A percentile compares a stretch with the other conserved stretches of the same genome.
These are phyloP conservation scores for Aspergillus luchuensis DNA, from an alignment of 2,329 filamentous ascomycete genomes.

Conservation along the genomic window DNA sequence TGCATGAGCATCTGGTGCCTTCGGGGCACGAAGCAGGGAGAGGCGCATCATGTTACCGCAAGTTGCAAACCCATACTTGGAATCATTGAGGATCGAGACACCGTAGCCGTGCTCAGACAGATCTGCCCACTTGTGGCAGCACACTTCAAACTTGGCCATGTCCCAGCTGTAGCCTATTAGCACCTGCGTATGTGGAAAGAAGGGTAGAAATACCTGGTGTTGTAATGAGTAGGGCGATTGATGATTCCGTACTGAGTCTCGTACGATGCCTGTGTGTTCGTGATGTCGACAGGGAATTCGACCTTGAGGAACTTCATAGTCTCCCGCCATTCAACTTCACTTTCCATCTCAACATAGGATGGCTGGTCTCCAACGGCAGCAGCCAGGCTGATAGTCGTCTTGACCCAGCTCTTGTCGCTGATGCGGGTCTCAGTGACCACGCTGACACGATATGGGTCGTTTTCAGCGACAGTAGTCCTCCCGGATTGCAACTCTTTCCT, in stretches of 20 bases:
- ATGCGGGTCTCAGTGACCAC: constrained; percentile 84
- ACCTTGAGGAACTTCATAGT: constrained; percentile 98
- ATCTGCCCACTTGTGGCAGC: constrained; percentile 92
- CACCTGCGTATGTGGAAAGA: neutral
- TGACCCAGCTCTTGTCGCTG: constrained; percentile 81
- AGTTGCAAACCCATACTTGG: constrained; percentile 94
- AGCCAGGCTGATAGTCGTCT: constrained; percentile 78
- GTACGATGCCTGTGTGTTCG: constrained; percentile 89
- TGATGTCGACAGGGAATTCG: constrained; percentile 90
- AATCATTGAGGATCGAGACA: constrained; percentile 90
- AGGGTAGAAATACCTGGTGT: constrained; percentile 67
- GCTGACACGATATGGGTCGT: constrained; percentile 73
- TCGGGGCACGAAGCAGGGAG: constrained; percentile 80
- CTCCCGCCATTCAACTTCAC: constrained; percentile 95
- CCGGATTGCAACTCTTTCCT: constrained; percentile 72
- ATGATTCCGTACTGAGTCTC: constrained; percentile 93
- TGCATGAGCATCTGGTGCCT: constrained; percentile 88
- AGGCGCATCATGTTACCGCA: constrained; percentile 86
- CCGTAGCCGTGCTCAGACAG: constrained; percentile 85
- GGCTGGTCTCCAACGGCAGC: constrained; percentile 66
- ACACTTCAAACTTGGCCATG: constrained; percentile 97
- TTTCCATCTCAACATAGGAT: constrained; percentile 74
- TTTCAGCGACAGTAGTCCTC: constrained; percentile 70
- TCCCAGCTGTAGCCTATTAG: constrained; percentile 66
- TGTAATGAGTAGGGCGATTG: constrained; percentile 91